Base-by-base conservation (phyloP, 139 green algal species). In the Chlorella sp. region DNA sequence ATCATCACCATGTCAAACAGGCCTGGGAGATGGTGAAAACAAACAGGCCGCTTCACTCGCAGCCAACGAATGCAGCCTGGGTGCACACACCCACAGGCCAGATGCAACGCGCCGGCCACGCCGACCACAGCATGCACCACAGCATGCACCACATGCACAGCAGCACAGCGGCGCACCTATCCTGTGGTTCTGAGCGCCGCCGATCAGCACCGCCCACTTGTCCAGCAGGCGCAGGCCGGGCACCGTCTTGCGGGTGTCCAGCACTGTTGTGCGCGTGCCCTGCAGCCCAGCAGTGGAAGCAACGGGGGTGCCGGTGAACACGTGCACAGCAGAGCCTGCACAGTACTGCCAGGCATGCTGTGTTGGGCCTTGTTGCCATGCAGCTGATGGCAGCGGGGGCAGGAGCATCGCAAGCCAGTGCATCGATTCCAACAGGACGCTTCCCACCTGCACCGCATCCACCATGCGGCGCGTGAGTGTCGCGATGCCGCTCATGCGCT, bases 1-100 rank as follows among this genome's bases (percentile, higher is more conserved):
- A 99, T 99, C 95, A 99, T 98, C 85, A 99, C 93, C 97, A 99
- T 99, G 93, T 99, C 97, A 84, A 94, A 99, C 80, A 97, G 36
- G 16, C 76, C 76, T 82, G 76, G 0, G 26, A 5, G 21, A 69
- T 4, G 25, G 12, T 55, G n/a, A n/a, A n/a, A n/a, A n/a, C n/a
- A n/a, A n/a, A n/a, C n/a, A n/a, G n/a, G n/a, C n/a, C n/a, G n/a
- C n/a, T n/a, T n/a, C n/a, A n/a, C n/a, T n/a, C n/a, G n/a, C n/a
- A n/a, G n/a, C n/a, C n/a, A n/a, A n/a, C n/a, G n/a, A n/a, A n/a
- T n/a, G n/a, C n/a, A n/a, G n/a, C n/a, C n/a, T n/a, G n/a, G n/a
- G n/a, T n/a, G 44, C 44, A 51, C 7, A 51, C 6, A 51, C 6
- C 44, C 44, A 51, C 44, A 51, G 9, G 44, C 44, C n/a, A n/a